Conservation (phyloP, 768 basidiomycete genomes). For the Pisolithus orientalis region DNA sequence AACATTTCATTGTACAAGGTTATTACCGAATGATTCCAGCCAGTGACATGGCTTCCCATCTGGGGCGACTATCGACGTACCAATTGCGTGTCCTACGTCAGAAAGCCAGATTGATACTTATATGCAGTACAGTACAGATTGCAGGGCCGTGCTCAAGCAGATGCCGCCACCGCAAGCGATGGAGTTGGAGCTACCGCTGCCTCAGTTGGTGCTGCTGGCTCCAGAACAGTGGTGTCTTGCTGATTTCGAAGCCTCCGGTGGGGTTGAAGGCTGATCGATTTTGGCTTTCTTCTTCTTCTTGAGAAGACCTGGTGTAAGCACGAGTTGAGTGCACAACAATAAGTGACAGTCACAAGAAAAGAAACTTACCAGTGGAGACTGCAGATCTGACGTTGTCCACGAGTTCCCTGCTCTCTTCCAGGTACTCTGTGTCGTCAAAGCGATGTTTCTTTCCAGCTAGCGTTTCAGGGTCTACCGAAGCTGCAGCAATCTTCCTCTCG, state of each 20-base stretch:
- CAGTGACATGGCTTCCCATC: too few relatives aligned
- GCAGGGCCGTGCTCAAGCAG: background rate
- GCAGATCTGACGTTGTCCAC: constrained; percentile 90
- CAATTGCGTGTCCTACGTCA: too few relatives aligned
- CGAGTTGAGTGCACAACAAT: constrained; percentile 19
- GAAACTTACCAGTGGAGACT: constrained; percentile 64
- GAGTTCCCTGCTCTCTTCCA: constrained; percentile 88
- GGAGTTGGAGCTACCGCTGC: constrained; percentile 1
- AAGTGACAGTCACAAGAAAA: background rate
- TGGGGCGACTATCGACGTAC: too few relatives aligned
- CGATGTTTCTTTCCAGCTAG: constrained; percentile 76
- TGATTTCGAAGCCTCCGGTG: constrained; percentile 18
- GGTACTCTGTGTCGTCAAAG: constrained; percentile 86
- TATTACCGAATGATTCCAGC: too few relatives aligned
- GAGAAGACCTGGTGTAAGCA: constrained; percentile 41
- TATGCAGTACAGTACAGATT: background rate
- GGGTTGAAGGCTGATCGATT: constrained; percentile 19
- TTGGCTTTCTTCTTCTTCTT: constrained; percentile 77
- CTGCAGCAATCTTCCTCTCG: constrained; percentile 61
- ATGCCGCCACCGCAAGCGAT: constrained; percentile 5
- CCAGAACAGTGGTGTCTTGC: background rate
- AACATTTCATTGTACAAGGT: too few relatives aligned
- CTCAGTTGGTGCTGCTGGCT: background rate
- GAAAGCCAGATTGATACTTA: too few relatives aligned
- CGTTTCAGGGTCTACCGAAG: constrained; percentile 37